Evolutionary conservation across 257 asterid genomes (phyloP), one percentile per base, ranked within the genome.

Genomic region (Penstemon barbatus): DNA sequence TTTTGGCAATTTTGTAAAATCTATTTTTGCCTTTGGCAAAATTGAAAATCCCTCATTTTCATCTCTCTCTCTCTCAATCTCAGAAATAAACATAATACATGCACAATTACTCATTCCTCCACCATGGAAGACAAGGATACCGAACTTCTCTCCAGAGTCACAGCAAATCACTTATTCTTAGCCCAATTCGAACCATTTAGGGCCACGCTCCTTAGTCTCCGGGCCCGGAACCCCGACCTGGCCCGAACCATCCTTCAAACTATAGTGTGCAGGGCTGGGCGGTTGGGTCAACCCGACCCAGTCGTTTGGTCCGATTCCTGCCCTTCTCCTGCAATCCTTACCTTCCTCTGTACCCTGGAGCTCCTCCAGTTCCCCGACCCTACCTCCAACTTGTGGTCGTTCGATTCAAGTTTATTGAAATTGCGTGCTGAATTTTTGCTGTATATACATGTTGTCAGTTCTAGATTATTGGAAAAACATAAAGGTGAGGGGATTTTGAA

Each of bases 141-240:
- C 66, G 85, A 86, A 63, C 78, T 90, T 53, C 92, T 93, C 55
- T 82, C 91, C 44, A 82, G 52, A 68, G 89, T 82, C 69, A 65
- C 88, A 12, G 89, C 87, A 5, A 93, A 93, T 81, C 99, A 93
- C 79, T 69, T 93, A 12, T 88, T 87, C 66, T 73, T 93, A 42
- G 95, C 92, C 37, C 99, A 93, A 82, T 93, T 88, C 78, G 98
- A 93, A 81, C 92, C 97, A 1, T 91, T 93, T 39, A 95, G 97
- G 73, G 96, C 98, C 59, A 85, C 83, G 46, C 50, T 93, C 50
- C 90, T 85, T 15, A 84, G 86, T 55, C 96, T 90, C 71, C 87
- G 96, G n/a, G 77, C 84, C 63, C 85, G 96, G n/a, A 84, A 78
- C 55, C 96, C 91, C 37, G 95, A 82, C 72, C 75, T 85, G 12